phyloP scores from a whole-genome alignment of 148 eudicot genomes.

The Rhododendron kiyosumense region DNA sequence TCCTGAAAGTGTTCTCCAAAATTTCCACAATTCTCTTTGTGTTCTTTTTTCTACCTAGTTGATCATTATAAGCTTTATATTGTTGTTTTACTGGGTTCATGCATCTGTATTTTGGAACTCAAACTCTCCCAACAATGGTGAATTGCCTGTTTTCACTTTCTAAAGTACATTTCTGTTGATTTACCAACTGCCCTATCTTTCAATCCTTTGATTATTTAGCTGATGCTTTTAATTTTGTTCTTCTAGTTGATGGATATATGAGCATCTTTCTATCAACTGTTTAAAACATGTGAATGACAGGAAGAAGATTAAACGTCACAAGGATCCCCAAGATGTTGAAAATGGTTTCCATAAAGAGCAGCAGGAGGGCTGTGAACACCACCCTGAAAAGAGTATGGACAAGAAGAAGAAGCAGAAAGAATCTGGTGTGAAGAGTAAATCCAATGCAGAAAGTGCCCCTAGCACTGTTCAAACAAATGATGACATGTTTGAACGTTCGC shows the following conservation, averaged over 20 bases:
- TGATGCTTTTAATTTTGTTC: not conserved
- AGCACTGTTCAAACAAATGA: slow-evolving; percentile 17
- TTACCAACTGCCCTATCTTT: not conserved
- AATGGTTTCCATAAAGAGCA: slow-evolving; percentile 25
- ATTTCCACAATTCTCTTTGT: not conserved
- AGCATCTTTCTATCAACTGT: not conserved
- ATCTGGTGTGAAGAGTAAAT: slow-evolving; percentile 16
- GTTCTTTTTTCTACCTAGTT: not conserved
- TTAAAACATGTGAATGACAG: slow-evolving; percentile 25
- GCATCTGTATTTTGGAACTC: not conserved
- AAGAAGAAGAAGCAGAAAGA: slow-evolving; percentile 29
- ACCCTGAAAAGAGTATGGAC: slow-evolving; percentile 10
- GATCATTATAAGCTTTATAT: not conserved
- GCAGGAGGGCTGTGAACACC: slow-evolving; percentile 10
- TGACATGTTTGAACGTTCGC: slow-evolving; percentile 14
- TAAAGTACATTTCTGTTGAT: not conserved
- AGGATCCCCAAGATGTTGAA: slow-evolving; percentile 22
- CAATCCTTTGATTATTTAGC: not conserved
- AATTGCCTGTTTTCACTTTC: not conserved
- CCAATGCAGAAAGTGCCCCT: slow-evolving; percentile 18
- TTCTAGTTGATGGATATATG: not conserved
- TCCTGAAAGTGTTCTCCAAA: not conserved
- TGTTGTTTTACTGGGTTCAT: not conserved
- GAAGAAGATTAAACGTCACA: slow-evolving; percentile 45
- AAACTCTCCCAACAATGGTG: not conserved